phyloP scores from a whole-genome alignment of 2,329 filamentous ascomycete genomes.

The Diatrype stigma region DNA sequence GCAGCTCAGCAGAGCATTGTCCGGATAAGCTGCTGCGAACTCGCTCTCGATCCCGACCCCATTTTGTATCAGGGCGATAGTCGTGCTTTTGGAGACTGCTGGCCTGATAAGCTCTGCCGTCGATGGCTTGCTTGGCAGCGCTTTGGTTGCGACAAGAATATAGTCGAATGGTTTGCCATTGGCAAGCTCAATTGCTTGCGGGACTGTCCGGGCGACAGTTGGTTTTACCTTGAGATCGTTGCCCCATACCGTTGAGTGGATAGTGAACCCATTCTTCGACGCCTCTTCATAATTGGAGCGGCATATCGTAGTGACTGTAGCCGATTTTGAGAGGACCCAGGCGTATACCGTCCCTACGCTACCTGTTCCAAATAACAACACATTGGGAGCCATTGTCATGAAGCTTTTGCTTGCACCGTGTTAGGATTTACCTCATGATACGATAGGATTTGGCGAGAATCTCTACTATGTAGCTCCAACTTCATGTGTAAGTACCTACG shows the following conservation, averaged over 20 bases:
- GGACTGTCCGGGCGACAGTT: conserved; percentile 18
- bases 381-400: conserved; percentile 14
- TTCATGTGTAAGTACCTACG: no score
- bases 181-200: conserved; percentile 24
- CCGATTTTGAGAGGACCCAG: conserved; percentile 19
- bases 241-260: conserved; percentile 28
- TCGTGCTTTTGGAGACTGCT: conserved; percentile 30
- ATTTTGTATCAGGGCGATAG: conserved; percentile 55
- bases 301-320: conserved; percentile 26
- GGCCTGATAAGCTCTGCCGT: conserved; percentile 24
- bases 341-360: conserved; percentile 27
- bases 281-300: conserved; percentile 28
- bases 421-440: no score
- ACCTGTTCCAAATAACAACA: conserved; percentile 31
- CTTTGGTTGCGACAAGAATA: conserved; percentile 24
- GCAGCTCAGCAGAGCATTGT: conserved; percentile 46
- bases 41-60: conserved; percentile 53
- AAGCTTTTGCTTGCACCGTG: no score
- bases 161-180: conserved; percentile 21
- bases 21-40: conserved; percentile 40
- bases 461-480: no score
- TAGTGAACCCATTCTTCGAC: conserved; percentile 22
- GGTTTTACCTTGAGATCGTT: conserved; percentile 21
- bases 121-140: conserved; percentile 19
- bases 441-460: no score